Evolutionary conservation across 768 basidiomycete species (phyloP), one percentile per base, ranked within the genome.

Genomic region (Tulasnella sp.): DNA sequence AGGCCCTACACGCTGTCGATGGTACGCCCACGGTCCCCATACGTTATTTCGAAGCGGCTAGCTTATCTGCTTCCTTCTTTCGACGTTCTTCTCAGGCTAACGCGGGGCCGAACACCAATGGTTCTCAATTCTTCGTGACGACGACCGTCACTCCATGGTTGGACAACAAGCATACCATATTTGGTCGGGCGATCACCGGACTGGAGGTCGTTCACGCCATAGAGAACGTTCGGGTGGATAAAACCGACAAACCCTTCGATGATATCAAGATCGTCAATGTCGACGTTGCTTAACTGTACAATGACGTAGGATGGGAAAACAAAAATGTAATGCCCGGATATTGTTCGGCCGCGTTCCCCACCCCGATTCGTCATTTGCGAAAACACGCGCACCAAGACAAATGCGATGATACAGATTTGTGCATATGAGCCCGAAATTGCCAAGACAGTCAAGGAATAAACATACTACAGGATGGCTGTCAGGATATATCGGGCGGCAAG

Each of bases 111-210:
- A 87, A 87, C 72, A 98, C 97, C 48, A 98, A 98, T 85, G 97
- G 96, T 0, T 96, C 95, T 1, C 97, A 99, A 84, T 99, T 98
- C 89, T 99, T 98, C 88, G 96, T 99, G 85, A 98, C 97, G 11
- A 98, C 96, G 6, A 96, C 93, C 2, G 93, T 96, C 9, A 95
- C 94, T 11, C 95, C 96, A 9, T 97, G 96, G 96, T 87, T 97
- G 82, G 96, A 98, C 86, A 93, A 91, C 86, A 96, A 95, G 83
- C 93, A 94, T 84, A 97, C 95, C 0, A 94, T 98, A 83, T 99
- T 99, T 83, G 97, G 97, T 1, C 91, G 96, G 34, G 95, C 95
- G 18, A 87, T 93, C 48, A 92, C 92, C 5, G 97, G 97, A 7
- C 87, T 97, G 76, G 97, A 98, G 85, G 93, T 97, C 40, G 90